These are phyloP conservation scores for Immersiella caudata DNA, from an alignment of 495 filamentous ascomycete species.

Conservation along the genomic window DNA sequence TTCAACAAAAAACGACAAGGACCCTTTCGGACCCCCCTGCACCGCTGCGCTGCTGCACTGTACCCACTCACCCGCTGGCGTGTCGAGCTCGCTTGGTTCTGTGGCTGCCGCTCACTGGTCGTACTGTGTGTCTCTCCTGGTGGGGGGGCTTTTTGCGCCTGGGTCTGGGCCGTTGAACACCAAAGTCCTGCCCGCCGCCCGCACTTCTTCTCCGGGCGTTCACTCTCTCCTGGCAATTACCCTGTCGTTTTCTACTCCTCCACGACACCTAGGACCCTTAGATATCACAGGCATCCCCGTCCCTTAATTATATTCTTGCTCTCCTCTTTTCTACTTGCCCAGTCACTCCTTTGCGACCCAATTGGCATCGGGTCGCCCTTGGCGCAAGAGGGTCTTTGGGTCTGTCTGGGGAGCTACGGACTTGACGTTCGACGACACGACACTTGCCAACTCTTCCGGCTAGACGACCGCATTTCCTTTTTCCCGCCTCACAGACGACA, in stretches of 20 bases:
- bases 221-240: conserved; percentile 6
- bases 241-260: conserved; percentile 2
- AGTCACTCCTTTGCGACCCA: conserved; percentile 42
- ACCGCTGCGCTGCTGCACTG: not conserved
- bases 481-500: conserved; percentile 1
- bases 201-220: conserved; percentile 14
- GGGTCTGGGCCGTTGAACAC: conserved; percentile 18
- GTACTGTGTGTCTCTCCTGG: conserved; percentile 16
- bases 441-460: conserved; percentile 5
- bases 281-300: conserved; percentile 32
- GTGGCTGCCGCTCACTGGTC: conserved; percentile 31
- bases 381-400: conserved; percentile 32
- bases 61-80: conserved; percentile 21
- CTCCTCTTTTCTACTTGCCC: conserved; percentile 31
- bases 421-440: conserved; percentile 20
- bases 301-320: conserved; percentile 24
- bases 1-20: conserved; percentile 22
- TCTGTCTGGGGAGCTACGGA: conserved; percentile 6
- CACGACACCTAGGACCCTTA: conserved; percentile 25
- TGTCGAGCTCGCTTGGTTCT: conserved; percentile 21
- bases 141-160: conserved; percentile 20
- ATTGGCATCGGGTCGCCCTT: conserved; percentile 36
- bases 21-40: conserved; percentile 22
- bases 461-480: conserved; percentile 24
- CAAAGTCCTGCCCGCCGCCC: conserved; percentile 3